Percentiles rank a stretch among this genome's conserved stretches.
phyloP scores from a whole-genome alignment of 2,329 filamentous ascomycete species.

The Fusarium vanettenii region DNA sequence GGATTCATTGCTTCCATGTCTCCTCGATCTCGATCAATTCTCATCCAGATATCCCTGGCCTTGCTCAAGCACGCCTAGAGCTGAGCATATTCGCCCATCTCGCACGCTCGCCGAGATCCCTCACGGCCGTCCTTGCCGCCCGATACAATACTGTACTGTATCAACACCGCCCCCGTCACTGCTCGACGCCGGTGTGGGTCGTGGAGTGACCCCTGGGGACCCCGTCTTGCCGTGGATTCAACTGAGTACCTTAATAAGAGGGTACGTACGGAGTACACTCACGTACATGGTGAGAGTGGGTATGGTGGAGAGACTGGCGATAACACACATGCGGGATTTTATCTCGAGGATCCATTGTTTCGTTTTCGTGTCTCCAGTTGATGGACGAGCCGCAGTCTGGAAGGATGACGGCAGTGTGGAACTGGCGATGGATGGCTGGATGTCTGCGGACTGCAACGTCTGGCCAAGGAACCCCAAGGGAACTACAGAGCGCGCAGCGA shows the following conservation, averaged over 20 bases:
- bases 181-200: conserved; percentile 29
- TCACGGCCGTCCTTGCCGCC: conserved; percentile 21
- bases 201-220: conserved; percentile 11
- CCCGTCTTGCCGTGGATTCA: conserved; percentile 18
- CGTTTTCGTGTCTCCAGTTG: conserved; percentile 42
- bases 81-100: conserved; percentile 7
- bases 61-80: background rate
- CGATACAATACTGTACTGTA: conserved; percentile 12
- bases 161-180: conserved; percentile 40
- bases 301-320: conserved; percentile 40
- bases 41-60: conserved; percentile 9
- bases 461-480: background rate
- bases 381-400: conserved; percentile 5
- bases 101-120: conserved; percentile 6
- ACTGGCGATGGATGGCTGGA: conserved; percentile 10
- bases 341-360: conserved; percentile 42
- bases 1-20: background rate
- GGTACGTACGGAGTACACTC: conserved; percentile 1
- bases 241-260: conserved; percentile 21
- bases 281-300: conserved; percentile 33
- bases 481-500: background rate
- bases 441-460: conserved; percentile 6
- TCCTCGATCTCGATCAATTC: background rate
- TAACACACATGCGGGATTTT: conserved; percentile 48
- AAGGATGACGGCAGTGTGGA: conserved; percentile 29